Evolutionary conservation across 495 filamentous ascomycete genomes (phyloP).

Genomic region (Neurospora sp.): DNA sequence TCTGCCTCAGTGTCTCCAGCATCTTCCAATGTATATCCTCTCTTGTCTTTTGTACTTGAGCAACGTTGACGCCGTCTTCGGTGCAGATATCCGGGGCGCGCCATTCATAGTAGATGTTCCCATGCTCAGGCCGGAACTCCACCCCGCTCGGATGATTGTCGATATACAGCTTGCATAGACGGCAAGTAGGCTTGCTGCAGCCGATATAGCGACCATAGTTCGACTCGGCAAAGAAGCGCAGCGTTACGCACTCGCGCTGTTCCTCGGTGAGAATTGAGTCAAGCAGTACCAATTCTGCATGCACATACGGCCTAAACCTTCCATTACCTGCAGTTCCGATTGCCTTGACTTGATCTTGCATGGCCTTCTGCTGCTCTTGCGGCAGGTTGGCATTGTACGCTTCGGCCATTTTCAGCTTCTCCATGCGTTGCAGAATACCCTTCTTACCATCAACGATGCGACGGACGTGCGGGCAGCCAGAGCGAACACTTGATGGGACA

Average conservation of each 20-base stretch:
- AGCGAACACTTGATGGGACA: constrained; percentile 2
- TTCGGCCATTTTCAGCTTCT: not conserved
- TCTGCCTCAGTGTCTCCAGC: constrained; percentile 4
- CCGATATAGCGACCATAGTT: constrained; percentile 25
- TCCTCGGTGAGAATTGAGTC: too few species aligned
- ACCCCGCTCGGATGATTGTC: constrained; percentile 10
- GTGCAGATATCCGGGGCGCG: constrained; percentile 14
- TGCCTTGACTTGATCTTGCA: too few species aligned
- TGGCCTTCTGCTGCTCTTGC: not conserved
- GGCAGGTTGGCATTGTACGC: not conserved
- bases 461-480: not conserved
- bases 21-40: not conserved
- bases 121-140: constrained; percentile 16
- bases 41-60: not conserved
- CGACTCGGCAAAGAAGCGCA: constrained; percentile 19
- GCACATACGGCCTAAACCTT: constrained; percentile 23
- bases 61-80: not conserved
- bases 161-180: constrained; percentile 26
- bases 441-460: not conserved
- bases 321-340: too few species aligned
- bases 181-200: constrained; percentile 31
- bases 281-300: constrained; percentile 18
- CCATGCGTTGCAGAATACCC: too few species aligned
- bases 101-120: constrained; percentile 30
- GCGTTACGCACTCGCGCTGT: not conserved